phyloP scores from a whole-genome alignment of 495 filamentous ascomycete species.

The Aspergillus saccharolyticus region DNA sequence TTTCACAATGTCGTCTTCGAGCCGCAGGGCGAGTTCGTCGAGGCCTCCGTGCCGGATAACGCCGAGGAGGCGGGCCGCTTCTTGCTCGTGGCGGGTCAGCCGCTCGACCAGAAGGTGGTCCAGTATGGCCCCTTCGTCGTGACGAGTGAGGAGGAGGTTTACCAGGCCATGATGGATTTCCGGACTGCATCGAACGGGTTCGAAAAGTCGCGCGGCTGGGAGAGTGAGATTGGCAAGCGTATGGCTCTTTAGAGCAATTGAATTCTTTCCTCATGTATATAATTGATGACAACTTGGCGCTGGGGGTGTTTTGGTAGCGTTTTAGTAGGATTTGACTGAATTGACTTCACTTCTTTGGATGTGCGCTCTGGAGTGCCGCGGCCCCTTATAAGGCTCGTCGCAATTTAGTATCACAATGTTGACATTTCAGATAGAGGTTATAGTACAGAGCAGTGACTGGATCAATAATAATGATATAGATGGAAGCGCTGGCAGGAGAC shows the following conservation, averaged over 20 bases:
- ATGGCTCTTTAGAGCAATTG: conserved; percentile 42
- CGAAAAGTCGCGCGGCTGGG: conserved; percentile 77
- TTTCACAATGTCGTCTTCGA: conserved; percentile 93
- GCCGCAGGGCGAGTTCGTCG: conserved; percentile 66
- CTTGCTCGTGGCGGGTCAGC: conserved; percentile 77
- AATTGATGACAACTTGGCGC: not conserved
- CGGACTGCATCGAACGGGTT: conserved; percentile 84
- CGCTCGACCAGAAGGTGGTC: conserved; percentile 85
- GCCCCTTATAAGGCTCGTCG: not conserved
- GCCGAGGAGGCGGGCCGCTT: conserved; percentile 64
- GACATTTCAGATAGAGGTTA: conserved; percentile 45
- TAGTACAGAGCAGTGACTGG: conserved; percentile 25
- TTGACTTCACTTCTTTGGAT: not conserved
- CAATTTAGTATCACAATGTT: not conserved
- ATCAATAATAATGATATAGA: conserved; percentile 26
- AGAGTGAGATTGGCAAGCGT: conserved; percentile 91
- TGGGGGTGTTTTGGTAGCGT: not conserved
- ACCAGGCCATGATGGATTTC: conserved; percentile 86
- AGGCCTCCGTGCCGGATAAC: conserved; percentile 61
- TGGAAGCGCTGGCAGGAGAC: not conserved
- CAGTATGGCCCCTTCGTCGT: conserved; percentile 97
- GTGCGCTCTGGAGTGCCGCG: not conserved
- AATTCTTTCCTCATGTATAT: conserved; percentile 1
- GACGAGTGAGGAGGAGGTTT: conserved; percentile 76
- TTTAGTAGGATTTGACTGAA: not conserved